Base-by-base conservation (phyloP, 2,329 filamentous ascomycete genomes). In the Diaporthe humulicola region DNA sequence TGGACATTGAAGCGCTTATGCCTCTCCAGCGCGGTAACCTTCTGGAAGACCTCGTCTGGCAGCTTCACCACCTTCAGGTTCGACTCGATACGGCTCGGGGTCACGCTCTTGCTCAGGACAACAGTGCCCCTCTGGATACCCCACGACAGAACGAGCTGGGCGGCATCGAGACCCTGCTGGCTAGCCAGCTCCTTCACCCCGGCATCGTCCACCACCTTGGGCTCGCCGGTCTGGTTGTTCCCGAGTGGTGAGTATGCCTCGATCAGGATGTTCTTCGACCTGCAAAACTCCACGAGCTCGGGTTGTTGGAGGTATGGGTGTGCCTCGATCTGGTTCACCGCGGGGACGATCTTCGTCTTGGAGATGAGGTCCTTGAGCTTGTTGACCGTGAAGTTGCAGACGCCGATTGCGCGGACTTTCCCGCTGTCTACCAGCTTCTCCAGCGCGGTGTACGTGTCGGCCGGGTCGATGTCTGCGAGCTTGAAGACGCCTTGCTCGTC, bases 281-380 rank as follows among this genome's bases (percentile, higher is more conserved):
- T 83, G 83, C 88, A 91, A 82, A 88, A 91, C 19, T 87, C 84
- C 10, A 92, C 82, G 38, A 94, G 83, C 25, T 88, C 85, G 2
- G 84, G 84, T 80, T 90, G 92, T 80, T 93, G 92, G 15, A 94
- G 86, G 79, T 92, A 93, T 2, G 92, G 91, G 81, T 94, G 91
- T 70, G 90, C 90, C 81, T 94, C 92, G 77, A 94, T 90, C 83
- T 94, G 92, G 83, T 94, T 93, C 78, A 89, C 88, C 2, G 90
- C 90, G 1, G 92, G 92, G 1, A 86, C 83, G 15, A 91, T 85
- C 52, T 84, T 87, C n/a, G 88, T 88, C 78, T 89, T 88, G 67
- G 80, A 73, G 28, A 88, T 80, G 56, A 89, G 81, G n/a, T 84
- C 78, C 78, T 87, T 81, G 28, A 88, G 81, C 25, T 82, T 82